Evolutionary conservation across 2,329 filamentous ascomycete species (phyloP), one percentile per base, ranked within the genome.

Genomic region (Pyrenochaeta sp.): DNA sequence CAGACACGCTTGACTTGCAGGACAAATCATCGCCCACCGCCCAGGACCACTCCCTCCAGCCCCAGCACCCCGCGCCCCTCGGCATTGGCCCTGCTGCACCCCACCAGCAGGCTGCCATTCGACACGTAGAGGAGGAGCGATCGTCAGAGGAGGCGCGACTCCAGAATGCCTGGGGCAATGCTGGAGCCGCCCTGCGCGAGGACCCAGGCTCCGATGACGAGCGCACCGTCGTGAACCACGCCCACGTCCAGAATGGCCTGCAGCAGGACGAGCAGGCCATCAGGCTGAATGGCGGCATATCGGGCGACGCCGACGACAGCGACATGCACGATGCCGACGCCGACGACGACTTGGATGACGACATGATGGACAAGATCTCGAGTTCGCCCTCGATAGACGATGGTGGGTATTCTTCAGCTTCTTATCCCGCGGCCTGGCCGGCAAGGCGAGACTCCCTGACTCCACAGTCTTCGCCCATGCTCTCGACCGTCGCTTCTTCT

Each of bases 361-460:
- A 98, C 77, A 88, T 97, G 87, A 92, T 96, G 90, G 95, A 98
- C 81, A 95, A 95, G 78, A 97, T 99, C 64, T 98, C 94, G 69
- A 98, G 93, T 78, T 98, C 94, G 69, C 95, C 95, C 73, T 98
- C 94, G 68, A 99, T 99, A 78, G 92, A 96, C 83, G 94, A 98
- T 89, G 94, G 94, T 99, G 88, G 85, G 92, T 95, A 82, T 80
- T 78, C 77, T 78, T 69, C 75, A 63, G 71, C 73, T 72, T 72
- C 52, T 64, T 60, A 62, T 54, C 59, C 68, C 45, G 42, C 52
- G 43, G 17, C 30, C 44, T 81, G 79, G 78, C 77, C 78, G 60
- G 58, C 61, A 49, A 76, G 79, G 60, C 70, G 66, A 54, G 73
- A 75, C 62, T 82, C 78, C 60, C 59, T 79, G 67, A 75, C 75